Base-by-base conservation (phyloP, 1,284 basidiomycete genomes). In the Apiotrichum gamsii region DNA sequence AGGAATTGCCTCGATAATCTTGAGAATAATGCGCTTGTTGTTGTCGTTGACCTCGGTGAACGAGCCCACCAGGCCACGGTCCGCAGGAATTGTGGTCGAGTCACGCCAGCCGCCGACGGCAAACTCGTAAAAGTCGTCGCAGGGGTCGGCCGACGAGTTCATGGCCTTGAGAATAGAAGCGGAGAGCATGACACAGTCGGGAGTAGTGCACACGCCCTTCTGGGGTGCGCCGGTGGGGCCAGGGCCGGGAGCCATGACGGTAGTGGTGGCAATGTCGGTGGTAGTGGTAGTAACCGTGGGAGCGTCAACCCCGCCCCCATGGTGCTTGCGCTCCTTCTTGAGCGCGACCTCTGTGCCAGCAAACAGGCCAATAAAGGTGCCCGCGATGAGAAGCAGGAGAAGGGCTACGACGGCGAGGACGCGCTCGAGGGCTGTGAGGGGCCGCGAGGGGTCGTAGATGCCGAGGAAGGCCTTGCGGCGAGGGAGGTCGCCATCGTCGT, bases 71-170 rank as follows among this genome's bases (percentile, higher is more conserved):
- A 76, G 75, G 24, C 83, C 80, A 63, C 88, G 87, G 67, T 89
- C 89, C 0, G 86, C 82, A 3, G 91, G 90, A 41, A 96, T 78
- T 20, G 86, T 84, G 65, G 93, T 82, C 0, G 76, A 72, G 41
- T 79, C 79, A 21, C 85, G 76, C 90, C 90, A 96, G 20, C 88
- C 88, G 19, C 87, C 87, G 59, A 73, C 68, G 15, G 89, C 82
- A 72, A 85, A 98, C 54, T 85, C 80, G 68, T 94, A 96, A 68
- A 97, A 97, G 72, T 93, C 85, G 58, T 96, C 87, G 73, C 94
- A 98, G 0, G 94, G 94, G 68, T 97, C 88, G 57, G 86, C 78
- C 4, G 82, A 77, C 13, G 79, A 78, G 68, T 98, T 91, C 39
- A 98, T 74, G 3, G 82, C 82, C 20, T 82, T 80, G 21, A 97